phyloP scores from a whole-genome alignment of 495 filamentous ascomycete species.

The Penicillium waksmanii region DNA sequence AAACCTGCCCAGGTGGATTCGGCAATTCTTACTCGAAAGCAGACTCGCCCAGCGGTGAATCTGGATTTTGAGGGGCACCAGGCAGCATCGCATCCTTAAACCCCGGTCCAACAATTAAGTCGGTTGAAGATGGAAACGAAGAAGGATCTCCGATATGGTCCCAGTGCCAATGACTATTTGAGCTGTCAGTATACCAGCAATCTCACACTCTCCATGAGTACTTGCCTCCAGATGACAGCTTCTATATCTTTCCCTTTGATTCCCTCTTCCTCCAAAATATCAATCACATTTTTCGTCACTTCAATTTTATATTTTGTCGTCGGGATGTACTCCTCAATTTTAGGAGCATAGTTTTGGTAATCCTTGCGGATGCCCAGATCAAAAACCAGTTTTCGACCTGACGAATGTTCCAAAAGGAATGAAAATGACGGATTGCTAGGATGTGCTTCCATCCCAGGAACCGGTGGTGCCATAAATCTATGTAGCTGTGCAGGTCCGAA shows the following conservation, averaged over 20 bases:
- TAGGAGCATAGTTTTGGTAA: conserved; percentile 7
- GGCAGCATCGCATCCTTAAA: conserved; percentile 49
- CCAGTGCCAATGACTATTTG: conserved; percentile 58
- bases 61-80: conserved; percentile 49
- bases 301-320: neutral
- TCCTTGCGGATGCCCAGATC: conserved; percentile 19
- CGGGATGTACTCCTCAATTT: conserved; percentile 1
- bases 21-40: neutral
- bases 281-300: conserved; percentile 9
- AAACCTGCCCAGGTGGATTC: neutral
- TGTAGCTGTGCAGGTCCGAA: conserved; percentile 26
- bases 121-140: conserved; percentile 49
- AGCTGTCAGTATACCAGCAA: neutral
- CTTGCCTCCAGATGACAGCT: conserved; percentile 7
- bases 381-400: conserved; percentile 20
- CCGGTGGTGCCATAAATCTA: conserved; percentile 26
- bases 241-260: conserved; percentile 1
- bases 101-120: conserved; percentile 57
- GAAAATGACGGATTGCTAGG: conserved; percentile 23
- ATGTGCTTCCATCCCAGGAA: conserved; percentile 24
- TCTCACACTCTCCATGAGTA: neutral
- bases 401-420: conserved; percentile 26
- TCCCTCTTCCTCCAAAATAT: conserved; percentile 11
- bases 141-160: conserved; percentile 60
- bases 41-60: conserved; percentile 15